Evolutionary conservation across 768 basidiomycete genomes (phyloP), one percentile per base, ranked within the genome.

Genomic region (Phylloporus arenicola): DNA sequence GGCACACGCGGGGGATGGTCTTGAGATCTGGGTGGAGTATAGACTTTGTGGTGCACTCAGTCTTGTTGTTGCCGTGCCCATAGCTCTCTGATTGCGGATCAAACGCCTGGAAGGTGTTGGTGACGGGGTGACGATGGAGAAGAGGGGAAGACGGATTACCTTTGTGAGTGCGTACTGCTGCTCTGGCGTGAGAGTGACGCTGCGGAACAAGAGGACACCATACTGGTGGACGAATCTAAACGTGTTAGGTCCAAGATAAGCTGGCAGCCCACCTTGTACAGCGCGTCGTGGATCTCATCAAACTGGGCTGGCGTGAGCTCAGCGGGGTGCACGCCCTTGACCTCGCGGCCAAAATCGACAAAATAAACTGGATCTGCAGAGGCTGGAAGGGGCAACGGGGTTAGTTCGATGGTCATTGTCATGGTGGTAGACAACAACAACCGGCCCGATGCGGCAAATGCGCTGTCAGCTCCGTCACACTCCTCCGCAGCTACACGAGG

Each of bases 11-110:
- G 1, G 92, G 90, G 53, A 95, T 90, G 34, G 88, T 92, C 75
- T 92, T 94, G 59, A 93, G 79, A 64, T 92, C 88, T 0, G 90
- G 88, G 62, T 92, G 89, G 13, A 92, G 80, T 59, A 93, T 86
- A 4, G 90, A 92, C 61, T 85, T 85, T 59, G 76, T 78, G 19
- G 83, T 82, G 39, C 72, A 70, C 48, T 83, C 79, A 0, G 86
- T 90, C 75, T 90, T 89, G 74, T 90, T 89, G 68, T 91, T 91
- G 2, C 91, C 89, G 60, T 93, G 91, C 0, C 92, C 91, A 59
- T 93, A 92, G 57, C 68, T 65, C 50, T 80, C 73, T 24, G 75
- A 69, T 0, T 68, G 47, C 2, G 79, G 81, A 64, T 93, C 91
- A 64, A 93, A 93, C 0, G 85, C 84, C 90, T 91, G 51, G 11